phyloP scores from a whole-genome alignment of 1,284 basidiomycete genomes.

The Ceratobasidium sp. region DNA sequence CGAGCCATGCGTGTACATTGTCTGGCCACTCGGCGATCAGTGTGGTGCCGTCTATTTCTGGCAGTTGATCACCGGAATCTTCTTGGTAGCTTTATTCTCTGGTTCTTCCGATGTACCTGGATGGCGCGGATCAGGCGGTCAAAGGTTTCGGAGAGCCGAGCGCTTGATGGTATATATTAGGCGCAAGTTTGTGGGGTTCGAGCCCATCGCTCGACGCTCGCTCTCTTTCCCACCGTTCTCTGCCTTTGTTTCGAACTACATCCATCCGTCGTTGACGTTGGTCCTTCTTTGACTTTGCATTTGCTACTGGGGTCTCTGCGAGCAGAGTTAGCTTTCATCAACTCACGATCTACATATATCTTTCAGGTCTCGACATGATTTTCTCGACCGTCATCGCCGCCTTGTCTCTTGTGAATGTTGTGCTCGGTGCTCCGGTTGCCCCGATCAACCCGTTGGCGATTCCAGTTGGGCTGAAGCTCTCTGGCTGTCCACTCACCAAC shows the following conservation, averaged over 20 bases:
- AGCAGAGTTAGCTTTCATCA: conserved; percentile 12
- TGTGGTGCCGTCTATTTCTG: not conserved
- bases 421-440: not conserved
- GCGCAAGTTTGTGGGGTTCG: not conserved
- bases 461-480: not conserved
- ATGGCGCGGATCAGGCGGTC: not conserved
- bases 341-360: not conserved
- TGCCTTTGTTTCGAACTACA: too few relatives aligned
- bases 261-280: conserved; percentile 28
- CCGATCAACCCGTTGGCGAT: not conserved
- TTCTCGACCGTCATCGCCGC: conserved; percentile 9
- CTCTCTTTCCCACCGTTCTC: conserved; percentile 3
- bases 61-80: not conserved
- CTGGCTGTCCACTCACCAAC: not conserved
- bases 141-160: not conserved
- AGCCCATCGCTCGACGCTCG: not conserved
- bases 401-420: not conserved
- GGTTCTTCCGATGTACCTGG: conserved; percentile 2
- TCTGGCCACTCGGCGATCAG: not conserved
- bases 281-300: not conserved
- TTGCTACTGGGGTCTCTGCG: conserved; percentile 14
- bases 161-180: not conserved
- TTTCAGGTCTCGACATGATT: not conserved
- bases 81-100: not conserved
- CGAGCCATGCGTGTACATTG: too few relatives aligned